Evolutionary conservation across 2,329 filamentous ascomycete species (phyloP).

Genomic region (Penicillium hesseltinei): DNA sequence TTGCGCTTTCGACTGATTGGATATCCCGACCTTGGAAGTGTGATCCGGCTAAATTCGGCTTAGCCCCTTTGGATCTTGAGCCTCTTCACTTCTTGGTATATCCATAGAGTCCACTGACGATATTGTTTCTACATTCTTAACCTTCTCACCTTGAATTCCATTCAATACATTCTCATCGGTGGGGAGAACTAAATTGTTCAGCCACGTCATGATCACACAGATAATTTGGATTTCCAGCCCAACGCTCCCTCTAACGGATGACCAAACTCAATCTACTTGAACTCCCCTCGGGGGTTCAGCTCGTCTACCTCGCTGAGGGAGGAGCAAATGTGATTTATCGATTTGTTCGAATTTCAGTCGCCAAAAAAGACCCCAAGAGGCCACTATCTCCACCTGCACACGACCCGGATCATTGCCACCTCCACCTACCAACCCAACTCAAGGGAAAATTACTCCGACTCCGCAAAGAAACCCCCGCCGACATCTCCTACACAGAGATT

Average conservation of each 20-base stretch:
- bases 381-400: slow-evolving; percentile 14
- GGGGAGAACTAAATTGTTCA: slow-evolving; percentile 8
- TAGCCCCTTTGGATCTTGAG: slow-evolving; percentile 3
- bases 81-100: neutral
- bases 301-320: slow-evolving; percentile 62
- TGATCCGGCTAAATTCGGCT: neutral
- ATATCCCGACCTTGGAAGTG: neutral
- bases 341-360: slow-evolving; percentile 42
- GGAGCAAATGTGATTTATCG: slow-evolving; percentile 75
- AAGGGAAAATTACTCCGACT: slow-evolving; percentile 58
- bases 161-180: neutral
- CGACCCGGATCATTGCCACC: slow-evolving; percentile 16
- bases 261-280: slow-evolving; percentile 34
- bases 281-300: slow-evolving; percentile 35
- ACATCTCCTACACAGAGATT: slow-evolving; percentile 52
- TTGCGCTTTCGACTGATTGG: neutral
- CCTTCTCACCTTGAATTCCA: neutral
- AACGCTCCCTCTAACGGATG: slow-evolving; percentile 28
- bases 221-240: slow-evolving; percentile 8
- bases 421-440: slow-evolving; percentile 25
- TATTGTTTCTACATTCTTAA: neutral
- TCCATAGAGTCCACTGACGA: neutral
- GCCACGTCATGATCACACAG: slow-evolving; percentile 9
- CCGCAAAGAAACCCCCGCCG: slow-evolving; percentile 56
- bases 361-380: slow-evolving; percentile 26